phyloP scores from a whole-genome alignment of 495 filamentous ascomycete genomes.

The Talaromyces stipitatus region DNA sequence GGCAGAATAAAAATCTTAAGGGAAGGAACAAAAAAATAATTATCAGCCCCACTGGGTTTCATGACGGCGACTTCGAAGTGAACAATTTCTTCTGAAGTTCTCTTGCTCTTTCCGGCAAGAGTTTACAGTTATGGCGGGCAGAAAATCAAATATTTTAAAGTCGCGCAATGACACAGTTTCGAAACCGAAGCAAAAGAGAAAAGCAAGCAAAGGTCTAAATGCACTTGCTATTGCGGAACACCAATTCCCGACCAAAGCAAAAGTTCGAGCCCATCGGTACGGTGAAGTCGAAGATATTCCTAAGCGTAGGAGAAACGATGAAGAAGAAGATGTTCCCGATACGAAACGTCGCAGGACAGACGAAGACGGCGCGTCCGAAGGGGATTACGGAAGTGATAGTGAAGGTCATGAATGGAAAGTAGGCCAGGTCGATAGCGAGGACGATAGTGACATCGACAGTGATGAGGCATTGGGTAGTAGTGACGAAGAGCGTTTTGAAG shows the following conservation, averaged over 20 bases:
- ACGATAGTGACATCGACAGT: constrained; percentile 80
- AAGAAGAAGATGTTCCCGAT: constrained; percentile 38
- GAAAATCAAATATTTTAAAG: constrained; percentile 44
- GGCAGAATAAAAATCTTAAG: constrained; percentile 24
- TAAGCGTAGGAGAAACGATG: constrained; percentile 38
- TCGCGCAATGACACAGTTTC: constrained; percentile 41
- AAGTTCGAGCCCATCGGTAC: constrained; percentile 49
- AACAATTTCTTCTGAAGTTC: too few species aligned
- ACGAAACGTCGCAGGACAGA: constrained; percentile 37
- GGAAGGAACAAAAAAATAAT: constrained; percentile 4
- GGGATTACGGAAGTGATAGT: constrained; percentile 62
- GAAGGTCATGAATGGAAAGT: constrained; percentile 86
- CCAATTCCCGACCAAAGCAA: constrained; percentile 41
- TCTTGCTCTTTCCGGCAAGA: neutral
- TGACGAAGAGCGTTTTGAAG: constrained; percentile 75
- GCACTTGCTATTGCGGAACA: constrained; percentile 78
- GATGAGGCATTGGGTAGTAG: constrained; percentile 91
- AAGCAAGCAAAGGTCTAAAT: constrained; percentile 57
- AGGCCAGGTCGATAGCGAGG: constrained; percentile 64
- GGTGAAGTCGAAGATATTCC: constrained; percentile 47
- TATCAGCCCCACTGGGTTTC: neutral
- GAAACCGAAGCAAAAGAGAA: constrained; percentile 39
- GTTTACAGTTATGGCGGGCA: constrained; percentile 51
- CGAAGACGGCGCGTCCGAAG: constrained; percentile 37
- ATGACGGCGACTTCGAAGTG: too few species aligned